Evolutionary conservation across 2,329 filamentous ascomycete species (phyloP).

Genomic region (Keithomyces neogunnii): DNA sequence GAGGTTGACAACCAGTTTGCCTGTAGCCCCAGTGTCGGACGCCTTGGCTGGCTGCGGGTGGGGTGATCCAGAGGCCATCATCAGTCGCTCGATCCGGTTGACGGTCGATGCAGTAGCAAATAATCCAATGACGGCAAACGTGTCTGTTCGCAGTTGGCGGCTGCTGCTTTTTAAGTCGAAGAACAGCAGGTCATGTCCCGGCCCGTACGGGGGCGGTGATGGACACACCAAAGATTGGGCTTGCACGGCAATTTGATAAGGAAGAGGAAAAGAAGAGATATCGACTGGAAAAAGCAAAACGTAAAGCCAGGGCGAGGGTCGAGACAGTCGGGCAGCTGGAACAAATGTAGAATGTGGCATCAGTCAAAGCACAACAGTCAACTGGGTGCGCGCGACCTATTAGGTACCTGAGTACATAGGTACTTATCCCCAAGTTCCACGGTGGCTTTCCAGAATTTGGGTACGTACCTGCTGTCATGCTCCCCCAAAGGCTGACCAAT

Average conservation of each 20-base stretch:
- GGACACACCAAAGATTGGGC: too few species aligned
- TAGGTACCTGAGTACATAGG: neutral
- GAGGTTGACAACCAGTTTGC: constrained; percentile 40
- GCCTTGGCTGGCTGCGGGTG: constrained; percentile 16
- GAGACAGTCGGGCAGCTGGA: too few species aligned
- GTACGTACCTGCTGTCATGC: neutral
- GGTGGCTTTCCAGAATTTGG: constrained; percentile 3
- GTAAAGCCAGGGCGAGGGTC: too few species aligned
- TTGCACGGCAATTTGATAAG: too few species aligned
- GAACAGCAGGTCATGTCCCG: neutral
- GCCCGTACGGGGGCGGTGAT: neutral
- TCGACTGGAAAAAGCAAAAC: too few species aligned
- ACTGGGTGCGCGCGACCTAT: neutral
- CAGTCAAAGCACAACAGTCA: neutral
- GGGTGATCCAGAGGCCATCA: constrained; percentile 31
- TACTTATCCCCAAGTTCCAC: neutral
- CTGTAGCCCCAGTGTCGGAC: constrained; percentile 14
- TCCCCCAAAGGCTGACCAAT: too few species aligned
- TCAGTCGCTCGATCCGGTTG: constrained; percentile 2
- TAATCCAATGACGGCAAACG: too few species aligned
- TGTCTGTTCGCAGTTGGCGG: neutral
- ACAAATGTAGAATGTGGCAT: neutral
- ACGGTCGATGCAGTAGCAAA: neutral
- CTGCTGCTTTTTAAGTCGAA: neutral
- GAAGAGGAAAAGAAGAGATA: too few species aligned